Evolutionary conservation across 768 basidiomycete species (phyloP), one percentile per base, ranked within the genome.

Genomic region (Mycena floridula): DNA sequence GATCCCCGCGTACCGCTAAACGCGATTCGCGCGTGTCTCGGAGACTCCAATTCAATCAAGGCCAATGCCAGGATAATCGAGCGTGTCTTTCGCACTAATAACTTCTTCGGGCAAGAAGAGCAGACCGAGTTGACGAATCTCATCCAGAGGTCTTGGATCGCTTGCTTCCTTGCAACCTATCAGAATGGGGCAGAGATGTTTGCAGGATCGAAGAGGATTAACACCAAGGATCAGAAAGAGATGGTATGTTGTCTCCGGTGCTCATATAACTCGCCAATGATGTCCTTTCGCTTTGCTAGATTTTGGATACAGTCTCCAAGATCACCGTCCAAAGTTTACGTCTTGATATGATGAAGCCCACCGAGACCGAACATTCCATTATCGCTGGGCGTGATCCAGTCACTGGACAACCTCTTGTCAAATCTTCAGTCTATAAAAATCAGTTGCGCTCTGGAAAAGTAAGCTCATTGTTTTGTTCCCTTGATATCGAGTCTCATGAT

Each of bases 311-410:
- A 16, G 54, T 83, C 2, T 62, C 72, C 1, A 80, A 70, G 50
- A 60, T 74, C 40, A 64, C 67, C 12, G 67, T 62, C 5, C 69
- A 77, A 37, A 58, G 69, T 2, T 66, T 73, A 12, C 68, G 71
- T 7, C 61, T 79, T 13, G 68, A 76, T 15, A 61, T 71, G 15
- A 49, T 68, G 44, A 79, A 79, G 50, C 77, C 82, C 0, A 49
- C 48, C 0, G 48, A 60, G 25, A 66, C 60, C 7, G 68, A 59
- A 25, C 79, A 82, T 38, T 64, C 68, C 8, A 61, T 79, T 16
- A 50, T 62, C 21, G 51, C 35, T 1, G 9, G 28, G 13, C 57
- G 57, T 40, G 55, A 58, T 23, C 57, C 43, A n/a, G n/a, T 37
- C 0, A 25, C 63, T 5, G 57, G 62, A 15, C 44, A 64, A 5